phyloP scores from a whole-genome alignment of 1,284 basidiomycete species.

The Microbotryum scabiosae region DNA sequence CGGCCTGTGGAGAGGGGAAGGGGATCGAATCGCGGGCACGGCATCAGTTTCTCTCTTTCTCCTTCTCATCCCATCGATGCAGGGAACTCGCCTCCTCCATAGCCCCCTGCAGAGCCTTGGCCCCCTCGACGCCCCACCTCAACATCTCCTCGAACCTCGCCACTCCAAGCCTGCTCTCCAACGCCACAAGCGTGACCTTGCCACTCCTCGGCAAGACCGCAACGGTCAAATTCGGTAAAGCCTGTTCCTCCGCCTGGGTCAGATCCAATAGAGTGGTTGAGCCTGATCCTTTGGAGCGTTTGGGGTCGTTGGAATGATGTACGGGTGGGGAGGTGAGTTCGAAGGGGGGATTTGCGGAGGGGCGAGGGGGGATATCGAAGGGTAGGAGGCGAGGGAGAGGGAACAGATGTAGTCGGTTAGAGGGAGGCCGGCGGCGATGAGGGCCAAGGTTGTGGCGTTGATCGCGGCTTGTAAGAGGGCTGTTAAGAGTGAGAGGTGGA shows the following conservation, averaged over 20 bases:
- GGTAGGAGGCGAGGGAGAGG: conserved; percentile 62
- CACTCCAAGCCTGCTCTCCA: conserved; percentile 90
- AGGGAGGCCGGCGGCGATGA: conserved; percentile 82
- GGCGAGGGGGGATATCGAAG: conserved; percentile 37
- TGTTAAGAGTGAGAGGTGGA: conserved; percentile 21
- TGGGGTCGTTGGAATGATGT: conserved; percentile 15
- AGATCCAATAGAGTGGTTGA: conserved; percentile 71
- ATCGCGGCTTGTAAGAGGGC: conserved; percentile 86
- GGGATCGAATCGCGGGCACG: neutral
- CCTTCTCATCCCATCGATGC: neutral
- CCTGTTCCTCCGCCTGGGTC: conserved; percentile 77
- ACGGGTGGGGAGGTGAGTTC: conserved; percentile 12
- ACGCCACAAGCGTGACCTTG: conserved; percentile 75
- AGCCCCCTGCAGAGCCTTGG: conserved; percentile 56
- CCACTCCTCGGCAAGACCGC: conserved; percentile 74
- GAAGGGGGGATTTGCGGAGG: conserved; percentile 29
- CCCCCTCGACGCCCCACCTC: conserved; percentile 65
- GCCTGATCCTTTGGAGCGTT: conserved; percentile 12
- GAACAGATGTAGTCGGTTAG: conserved; percentile 84
- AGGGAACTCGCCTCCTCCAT: conserved; percentile 23
- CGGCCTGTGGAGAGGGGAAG: conserved; percentile 3
- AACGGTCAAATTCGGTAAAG: conserved; percentile 77
- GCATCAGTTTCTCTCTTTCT: neutral
- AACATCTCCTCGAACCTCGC: conserved; percentile 88
- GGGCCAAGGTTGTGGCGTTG: conserved; percentile 86